Base-by-base conservation (phyloP, 1,284 basidiomycete genomes). In the Phylloporus sp. region DNA sequence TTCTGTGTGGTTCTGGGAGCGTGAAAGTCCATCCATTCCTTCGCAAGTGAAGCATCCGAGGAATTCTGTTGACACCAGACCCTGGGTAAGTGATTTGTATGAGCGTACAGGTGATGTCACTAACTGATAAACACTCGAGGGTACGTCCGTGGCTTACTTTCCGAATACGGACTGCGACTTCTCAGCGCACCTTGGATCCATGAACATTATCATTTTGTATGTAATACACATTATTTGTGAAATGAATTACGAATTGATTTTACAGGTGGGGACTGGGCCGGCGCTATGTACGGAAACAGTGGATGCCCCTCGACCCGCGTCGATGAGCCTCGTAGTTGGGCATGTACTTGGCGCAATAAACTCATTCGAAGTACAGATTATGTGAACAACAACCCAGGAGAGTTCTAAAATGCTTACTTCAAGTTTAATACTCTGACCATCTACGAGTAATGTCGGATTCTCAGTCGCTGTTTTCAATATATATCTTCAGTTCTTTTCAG, bases 261-360 rank as follows among this genome's bases (percentile, higher is more conserved):
- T 42, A 40, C 31, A 79, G 78, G 81, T 57, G 81, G 82, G 29
- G 77, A 80, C 62, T 81, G 80, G 78, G 81, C 82, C 49, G 80
- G 80, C 3, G 44, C 61, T 5, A 68, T 69, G 42, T 81, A 77
- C 59, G 42, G 61, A 29, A 28, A 64, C 2, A 66, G 72, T 52
- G 73, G 70, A 39, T 81, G 79, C 55, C 77, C 79, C 6, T 70
- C 68, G 8, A 71, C 63, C 24, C 78, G 73, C 39, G 65, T 72
- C 37, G 73, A 78, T 79, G 58, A 75, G 78, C 51, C n/a, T 24
- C 42, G 26, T 15, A 11, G 32, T 12, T 10, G 15, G 4, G 17
- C 11, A 2, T 29, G 11, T 7, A 34, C 20, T 12, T 20, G 24
- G 32, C 8, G 24, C 7, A 49, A 59, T 6, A 56, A 22, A 34